Conservation (phyloP, 352 stramenopile genomes). For the Phytophthora macrochlamydospora region DNA sequence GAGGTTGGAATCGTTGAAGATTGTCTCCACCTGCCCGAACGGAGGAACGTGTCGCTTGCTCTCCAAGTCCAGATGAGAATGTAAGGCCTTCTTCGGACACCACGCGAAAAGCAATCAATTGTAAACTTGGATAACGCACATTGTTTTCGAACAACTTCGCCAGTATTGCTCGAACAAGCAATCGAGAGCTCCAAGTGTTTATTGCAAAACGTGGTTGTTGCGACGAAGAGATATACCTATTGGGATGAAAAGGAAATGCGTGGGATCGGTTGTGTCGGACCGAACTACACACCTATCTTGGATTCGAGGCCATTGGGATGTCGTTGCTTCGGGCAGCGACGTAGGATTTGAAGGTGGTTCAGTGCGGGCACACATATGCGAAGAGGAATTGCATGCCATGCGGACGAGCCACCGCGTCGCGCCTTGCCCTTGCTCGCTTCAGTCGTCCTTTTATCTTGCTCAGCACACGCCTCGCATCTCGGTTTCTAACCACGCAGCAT, state of each 20-base stretch:
- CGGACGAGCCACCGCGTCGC: neutral
- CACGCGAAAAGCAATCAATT: too few relatives aligned
- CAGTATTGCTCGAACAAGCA: neutral
- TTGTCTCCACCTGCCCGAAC: neutral
- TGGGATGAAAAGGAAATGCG: neutral
- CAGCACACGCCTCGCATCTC: neutral
- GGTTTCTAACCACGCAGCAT: neutral
- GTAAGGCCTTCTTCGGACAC: too few relatives aligned
- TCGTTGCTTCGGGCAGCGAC: neutral
- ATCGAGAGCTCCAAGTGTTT: neutral
- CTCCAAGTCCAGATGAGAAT: too few relatives aligned
- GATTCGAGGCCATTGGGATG: neutral
- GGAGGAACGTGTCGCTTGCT: neutral
- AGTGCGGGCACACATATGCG: neutral
- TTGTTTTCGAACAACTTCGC: neutral
- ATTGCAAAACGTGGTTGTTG: neutral
- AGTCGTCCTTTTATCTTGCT: conserved; percentile 1
- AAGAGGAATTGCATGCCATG: conserved; percentile 1
- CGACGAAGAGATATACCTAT: neutral
- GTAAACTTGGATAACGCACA: too few relatives aligned
- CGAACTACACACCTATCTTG: neutral
- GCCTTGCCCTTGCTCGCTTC: neutral
- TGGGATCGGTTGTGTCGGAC: neutral
- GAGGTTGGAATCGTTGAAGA: too few relatives aligned
- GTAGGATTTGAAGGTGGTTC: conserved; percentile 5